These are phyloP conservation scores for Phytophthora ramorum DNA, from an alignment of 352 stramenopile genomes.

Conservation along the genomic window DNA sequence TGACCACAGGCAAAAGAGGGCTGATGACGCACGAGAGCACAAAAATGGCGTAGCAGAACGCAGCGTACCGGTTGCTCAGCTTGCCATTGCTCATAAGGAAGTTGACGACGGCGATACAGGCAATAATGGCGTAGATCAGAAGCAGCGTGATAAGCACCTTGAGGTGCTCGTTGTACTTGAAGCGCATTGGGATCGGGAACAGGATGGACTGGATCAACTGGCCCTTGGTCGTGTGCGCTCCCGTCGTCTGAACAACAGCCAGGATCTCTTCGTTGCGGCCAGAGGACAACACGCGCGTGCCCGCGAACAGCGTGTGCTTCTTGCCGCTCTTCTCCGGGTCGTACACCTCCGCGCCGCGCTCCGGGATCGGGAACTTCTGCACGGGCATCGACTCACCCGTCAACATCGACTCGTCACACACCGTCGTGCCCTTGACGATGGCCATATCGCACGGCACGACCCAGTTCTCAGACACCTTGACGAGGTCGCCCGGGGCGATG, in stretches of 20 bases:
- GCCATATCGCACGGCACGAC: conserved; percentile 63
- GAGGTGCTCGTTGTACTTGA: conserved; percentile 90
- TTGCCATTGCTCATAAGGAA: conserved; percentile 54
- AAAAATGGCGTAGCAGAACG: conserved; percentile 61
- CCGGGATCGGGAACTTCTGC: conserved; percentile 69
- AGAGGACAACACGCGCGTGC: conserved; percentile 61
- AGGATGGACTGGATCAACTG: conserved; percentile 81
- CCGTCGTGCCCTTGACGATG: conserved; percentile 48
- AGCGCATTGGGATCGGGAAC: conserved; percentile 76
- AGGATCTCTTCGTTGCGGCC: conserved; percentile 53
- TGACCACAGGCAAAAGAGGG: conserved; percentile 77
- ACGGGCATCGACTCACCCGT: conserved; percentile 79
- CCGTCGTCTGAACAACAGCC: conserved; percentile 72
- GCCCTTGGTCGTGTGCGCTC: conserved; percentile 74
- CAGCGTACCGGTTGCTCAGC: conserved; percentile 49
- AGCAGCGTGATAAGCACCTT: conserved; percentile 71
- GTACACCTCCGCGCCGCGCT: conserved; percentile 43
- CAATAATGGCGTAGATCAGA: conserved; percentile 59
- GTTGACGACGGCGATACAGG: conserved; percentile 34
- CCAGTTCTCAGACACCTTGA: conserved; percentile 57
- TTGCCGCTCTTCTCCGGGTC: conserved; percentile 46
- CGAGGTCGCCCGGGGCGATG: conserved; percentile 58
- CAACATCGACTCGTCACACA: conserved; percentile 62
- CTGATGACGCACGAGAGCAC: conserved; percentile 63
- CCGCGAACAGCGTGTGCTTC: conserved; percentile 80